Conservation (phyloP, 352 stramenopile genomes). For the Globisporangium polare region DNA sequence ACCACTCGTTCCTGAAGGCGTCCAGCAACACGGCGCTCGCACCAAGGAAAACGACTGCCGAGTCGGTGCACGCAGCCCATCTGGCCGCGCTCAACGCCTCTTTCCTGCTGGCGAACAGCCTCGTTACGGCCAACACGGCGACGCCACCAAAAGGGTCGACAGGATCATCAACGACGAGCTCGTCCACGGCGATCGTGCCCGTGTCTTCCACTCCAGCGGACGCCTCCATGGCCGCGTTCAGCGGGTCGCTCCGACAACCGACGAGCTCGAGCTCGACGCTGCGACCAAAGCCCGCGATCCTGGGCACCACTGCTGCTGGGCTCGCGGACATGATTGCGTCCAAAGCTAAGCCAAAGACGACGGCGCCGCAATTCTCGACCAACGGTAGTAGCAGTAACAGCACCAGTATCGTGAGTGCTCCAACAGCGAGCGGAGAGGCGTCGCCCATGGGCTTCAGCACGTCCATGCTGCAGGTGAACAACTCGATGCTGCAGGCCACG, state of each 20-base stretch:
- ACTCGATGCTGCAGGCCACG: slow-evolving; percentile 15
- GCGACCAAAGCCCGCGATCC: slow-evolving; percentile 2
- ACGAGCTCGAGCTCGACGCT: neutral
- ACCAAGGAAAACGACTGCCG: neutral
- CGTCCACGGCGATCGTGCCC: neutral
- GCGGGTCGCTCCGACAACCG: neutral
- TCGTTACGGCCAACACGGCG: neutral
- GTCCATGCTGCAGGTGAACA: slow-evolving; percentile 15
- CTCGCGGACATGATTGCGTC: slow-evolving; percentile 1
- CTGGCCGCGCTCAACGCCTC: slow-evolving; percentile 10
- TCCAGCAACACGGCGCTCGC: neutral
- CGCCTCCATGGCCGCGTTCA: neutral
- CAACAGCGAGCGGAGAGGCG: neutral
- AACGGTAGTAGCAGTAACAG: neutral
- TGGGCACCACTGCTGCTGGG: slow-evolving; percentile 1
- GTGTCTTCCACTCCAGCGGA: neutral
- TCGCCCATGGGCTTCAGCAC: slow-evolving; percentile 7
- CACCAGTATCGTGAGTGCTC: neutral
- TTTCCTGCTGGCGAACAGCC: slow-evolving; percentile 11
- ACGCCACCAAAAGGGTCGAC: neutral
- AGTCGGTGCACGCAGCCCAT: neutral
- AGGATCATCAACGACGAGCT: neutral
- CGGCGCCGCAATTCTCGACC: neutral
- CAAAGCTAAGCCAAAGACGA: neutral
- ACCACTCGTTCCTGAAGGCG: slow-evolving; percentile 13